Percentiles rank a stretch among this genome's conserved stretches.
Evolutionary conservation across 148 eudicot species (phyloP).

Genomic region (Dysphania ambrosioides): DNA sequence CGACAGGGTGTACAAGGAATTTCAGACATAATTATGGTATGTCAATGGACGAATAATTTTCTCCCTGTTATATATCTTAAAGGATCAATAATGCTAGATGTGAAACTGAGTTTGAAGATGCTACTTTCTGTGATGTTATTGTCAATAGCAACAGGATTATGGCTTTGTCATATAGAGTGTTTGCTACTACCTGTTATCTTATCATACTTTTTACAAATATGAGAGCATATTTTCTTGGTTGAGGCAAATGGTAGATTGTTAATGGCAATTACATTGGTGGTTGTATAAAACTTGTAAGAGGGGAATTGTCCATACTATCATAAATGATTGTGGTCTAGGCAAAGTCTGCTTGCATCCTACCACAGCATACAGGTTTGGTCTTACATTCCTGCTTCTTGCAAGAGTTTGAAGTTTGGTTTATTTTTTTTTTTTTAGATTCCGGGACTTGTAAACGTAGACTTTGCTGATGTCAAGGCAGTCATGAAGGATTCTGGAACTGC

Average conservation of each 20-base stretch:
- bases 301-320: neutral
- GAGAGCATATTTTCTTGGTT: neutral
- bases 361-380: neutral
- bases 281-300: neutral
- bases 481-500: conserved; percentile 99
- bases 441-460: conserved; percentile 97
- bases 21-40: conserved; percentile 91
- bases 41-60: conserved; percentile 19
- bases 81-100: no score
- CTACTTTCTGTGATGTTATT: no score
- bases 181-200: neutral
- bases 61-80: neutral
- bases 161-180: neutral
- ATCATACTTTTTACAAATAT: neutral
- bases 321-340: neutral
- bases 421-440: conserved; percentile 59
- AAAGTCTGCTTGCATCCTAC: neutral
- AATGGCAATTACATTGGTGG: neutral
- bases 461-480: conserved; percentile 96
- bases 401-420: conserved; percentile 14
- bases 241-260: neutral
- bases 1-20: conserved; percentile 99
- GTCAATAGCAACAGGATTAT: no score
- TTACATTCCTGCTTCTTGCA: no score
- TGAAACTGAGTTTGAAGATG: neutral